Evolutionary conservation across 116 monocot species (phyloP).

Genomic region (Trichopus zeylanicus): DNA sequence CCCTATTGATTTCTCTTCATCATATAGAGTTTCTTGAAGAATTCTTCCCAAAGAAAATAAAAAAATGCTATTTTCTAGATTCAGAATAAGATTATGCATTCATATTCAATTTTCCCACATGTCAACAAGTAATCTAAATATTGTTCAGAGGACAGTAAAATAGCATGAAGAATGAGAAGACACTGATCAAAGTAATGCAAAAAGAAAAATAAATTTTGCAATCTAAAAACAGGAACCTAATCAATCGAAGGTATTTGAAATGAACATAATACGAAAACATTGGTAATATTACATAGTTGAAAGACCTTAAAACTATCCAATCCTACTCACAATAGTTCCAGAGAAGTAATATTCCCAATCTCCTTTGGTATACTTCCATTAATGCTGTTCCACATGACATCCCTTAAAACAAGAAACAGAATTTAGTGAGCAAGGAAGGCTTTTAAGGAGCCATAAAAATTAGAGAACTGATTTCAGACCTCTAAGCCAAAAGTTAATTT

Average conservation of each 20-base stretch:
- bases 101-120: neutral
- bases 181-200: neutral
- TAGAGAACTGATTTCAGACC: neutral
- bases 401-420: slow-evolving; percentile 29
- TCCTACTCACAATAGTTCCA: slow-evolving; percentile 63
- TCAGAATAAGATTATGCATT: neutral
- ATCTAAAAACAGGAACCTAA: neutral
- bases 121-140: neutral
- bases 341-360: slow-evolving; percentile 54
- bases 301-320: neutral
- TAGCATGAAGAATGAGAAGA: neutral
- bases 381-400: slow-evolving; percentile 60
- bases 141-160: neutral
- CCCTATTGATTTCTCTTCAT: too few species aligned
- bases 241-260: neutral
- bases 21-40: neutral
- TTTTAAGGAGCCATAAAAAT: neutral
- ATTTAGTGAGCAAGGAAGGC: neutral
- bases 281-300: neutral
- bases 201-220: neutral
- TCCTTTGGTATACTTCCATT: slow-evolving; percentile 55
- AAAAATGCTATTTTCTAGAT: too few species aligned
- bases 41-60: too few species aligned
- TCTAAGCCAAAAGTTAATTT: neutral
- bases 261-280: neutral